These are phyloP conservation scores for Salvia sclarea DNA, from an alignment of 305 asterid genomes.

Conservation along the genomic window DNA sequence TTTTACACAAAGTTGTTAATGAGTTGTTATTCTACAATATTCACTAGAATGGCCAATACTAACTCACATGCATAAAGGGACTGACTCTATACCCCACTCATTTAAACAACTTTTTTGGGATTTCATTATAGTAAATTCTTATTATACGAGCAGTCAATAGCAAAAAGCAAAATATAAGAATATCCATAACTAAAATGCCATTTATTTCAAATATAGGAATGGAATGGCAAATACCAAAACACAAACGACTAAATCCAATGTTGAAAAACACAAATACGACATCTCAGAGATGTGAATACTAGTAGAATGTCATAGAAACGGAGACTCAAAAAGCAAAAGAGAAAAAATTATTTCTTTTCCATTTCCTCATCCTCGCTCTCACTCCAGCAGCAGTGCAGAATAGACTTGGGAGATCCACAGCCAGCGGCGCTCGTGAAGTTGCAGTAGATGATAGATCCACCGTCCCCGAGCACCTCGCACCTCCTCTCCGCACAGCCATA, in stretches of 20 bases:
- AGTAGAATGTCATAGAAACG: neutral
- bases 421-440: conserved; percentile 45
- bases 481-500: conserved; percentile 54
- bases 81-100: too few relatives aligned
- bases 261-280: neutral
- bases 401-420: conserved; percentile 78
- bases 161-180: neutral
- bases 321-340: neutral
- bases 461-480: conserved; percentile 51
- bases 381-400: conserved; percentile 65
- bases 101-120: too few relatives aligned
- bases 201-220: neutral
- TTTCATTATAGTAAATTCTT: too few relatives aligned
- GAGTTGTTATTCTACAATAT: neutral
- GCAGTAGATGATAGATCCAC: conserved; percentile 55
- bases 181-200: neutral
- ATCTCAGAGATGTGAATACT: neutral
- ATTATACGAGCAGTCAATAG: too few relatives aligned
- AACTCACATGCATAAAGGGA: too few relatives aligned
- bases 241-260: neutral
- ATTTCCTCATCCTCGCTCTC: conserved; percentile 71
- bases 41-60: too few relatives aligned
- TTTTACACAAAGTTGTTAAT: neutral
- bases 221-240: neutral
- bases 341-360: conserved; percentile 40